Conservation (phyloP, 495 filamentous ascomycete genomes). For the Penicillium paxilli region DNA sequence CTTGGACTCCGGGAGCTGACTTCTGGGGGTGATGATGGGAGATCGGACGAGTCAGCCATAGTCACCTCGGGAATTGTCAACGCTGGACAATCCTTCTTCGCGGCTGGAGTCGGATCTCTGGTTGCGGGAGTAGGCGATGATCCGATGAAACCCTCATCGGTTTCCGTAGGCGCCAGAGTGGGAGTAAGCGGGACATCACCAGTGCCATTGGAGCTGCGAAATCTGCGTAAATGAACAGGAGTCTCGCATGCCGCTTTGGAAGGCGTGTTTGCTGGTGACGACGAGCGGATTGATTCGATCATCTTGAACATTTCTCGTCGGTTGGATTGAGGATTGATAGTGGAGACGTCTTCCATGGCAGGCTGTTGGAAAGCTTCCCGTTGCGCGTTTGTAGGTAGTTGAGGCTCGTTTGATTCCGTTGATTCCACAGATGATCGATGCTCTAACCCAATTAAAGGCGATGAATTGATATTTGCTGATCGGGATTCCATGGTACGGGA, state of each 20-base stretch:
- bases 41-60: conserved; percentile 23
- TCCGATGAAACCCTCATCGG: conserved; percentile 64
- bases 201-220: conserved; percentile 19
- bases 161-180: conserved; percentile 38
- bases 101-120: conserved; percentile 33
- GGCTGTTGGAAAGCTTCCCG: not conserved
- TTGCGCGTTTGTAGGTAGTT: conserved; percentile 8
- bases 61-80: conserved; percentile 16
- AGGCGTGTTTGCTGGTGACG: conserved; percentile 41
- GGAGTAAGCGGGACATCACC: conserved; percentile 47
- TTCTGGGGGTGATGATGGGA: conserved; percentile 44
- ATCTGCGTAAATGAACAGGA: conserved; percentile 29
- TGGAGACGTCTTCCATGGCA: not conserved
- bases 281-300: conserved; percentile 69
- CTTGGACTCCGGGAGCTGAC: conserved; percentile 28
- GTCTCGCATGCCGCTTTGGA: conserved; percentile 39
- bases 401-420: conserved; percentile 14
- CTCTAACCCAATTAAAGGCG: conserved; percentile 20
- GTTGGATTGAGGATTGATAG: conserved; percentile 51
- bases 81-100: conserved; percentile 16
- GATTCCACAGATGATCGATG: conserved; percentile 1
- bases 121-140: conserved; percentile 80
- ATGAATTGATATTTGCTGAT: conserved; percentile 22
- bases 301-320: conserved; percentile 61
- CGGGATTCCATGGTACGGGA: not conserved